Evolutionary conservation across 345 rosid genomes (phyloP), one percentile per base, ranked within the genome.

Genomic region (Odontarrhena argentea): DNA sequence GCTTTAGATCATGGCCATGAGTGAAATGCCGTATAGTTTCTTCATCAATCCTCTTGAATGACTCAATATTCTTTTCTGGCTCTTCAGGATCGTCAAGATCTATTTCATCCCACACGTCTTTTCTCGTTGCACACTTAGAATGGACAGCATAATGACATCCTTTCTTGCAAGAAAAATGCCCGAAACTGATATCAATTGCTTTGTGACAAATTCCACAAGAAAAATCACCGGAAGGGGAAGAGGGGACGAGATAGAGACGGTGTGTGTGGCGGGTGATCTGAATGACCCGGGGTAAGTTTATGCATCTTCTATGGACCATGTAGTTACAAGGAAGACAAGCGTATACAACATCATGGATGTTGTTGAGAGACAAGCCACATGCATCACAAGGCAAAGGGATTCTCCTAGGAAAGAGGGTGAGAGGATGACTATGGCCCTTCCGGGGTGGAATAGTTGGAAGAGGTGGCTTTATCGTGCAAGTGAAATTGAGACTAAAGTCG

Each of bases 261-360:
- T 52, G 56, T 12, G 12, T 9, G 56, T 52, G 54, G 9, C 34
- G 54, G 15, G 54, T 38, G 48, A 52, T 14, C 52, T 22, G 9
- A 48, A 48, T 24, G 32, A 22, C 52, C 1, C 52, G 52, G 9
- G 52, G 52, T 48, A 48, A 22, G 0, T 3, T 8, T 3, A 48
- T 48, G 4, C 52, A 48, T 9, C 30, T 0, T 9, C n/a, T 3
- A 48, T 48, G 52, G 2, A 48, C 52, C 7, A 48, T 48, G 52
- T 22, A 22, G n/a, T 48, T 48, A 9, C 52, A 48, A 48, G 52
- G 30, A 9, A 48, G 52, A 48, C 52, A 48, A 48, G 52, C 30
- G 30, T 48, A 48, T 0, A 48, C 52, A 5, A 9, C n/a, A 8
- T 48, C 52, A 1, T 48, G 52, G 25, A 5, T 4, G 28, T 24